Evolutionary conservation across 2,329 filamentous ascomycete species (phyloP), one percentile per base, ranked within the genome.

Genomic region (Podosphaera aphanis): DNA sequence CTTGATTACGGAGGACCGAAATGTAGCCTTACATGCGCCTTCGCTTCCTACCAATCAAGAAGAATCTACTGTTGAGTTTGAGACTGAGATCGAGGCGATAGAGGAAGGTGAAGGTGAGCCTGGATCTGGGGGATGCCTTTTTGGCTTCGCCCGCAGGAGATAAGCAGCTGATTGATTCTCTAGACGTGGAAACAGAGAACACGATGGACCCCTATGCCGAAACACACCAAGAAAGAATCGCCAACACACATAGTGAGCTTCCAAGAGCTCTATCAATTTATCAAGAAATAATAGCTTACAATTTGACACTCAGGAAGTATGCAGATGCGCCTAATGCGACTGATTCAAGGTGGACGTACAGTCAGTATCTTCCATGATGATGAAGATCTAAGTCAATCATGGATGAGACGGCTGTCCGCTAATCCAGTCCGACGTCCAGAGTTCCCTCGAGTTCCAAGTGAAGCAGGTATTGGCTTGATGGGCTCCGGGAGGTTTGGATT

Each of bases 401-500:
- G 11, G 29, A 13, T 11, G 29, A 33, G 29, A 33, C 29, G 11
- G 29, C 29, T 33, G 11, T 33, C 29, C 15, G 29, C 10, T 3
- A n/a, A 33, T n/a, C 15, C 29, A 13, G 29, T 33, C 13, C 5
- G 29, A 33, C 29, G 29, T 33, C 11, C 29, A 33, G 11, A 33
- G 39, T 86, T 86, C 49, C 83, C 86, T n/a, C 81, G 81, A 54
- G 75, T 93, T 0, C 88, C 88, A 0, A 93, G 79, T 55, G 74
- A 81, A 10, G 69, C 74, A 50, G 88, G 90, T 6, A 67, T 62
- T 43, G 73, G 79, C 53, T 64, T 95, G 49, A 93, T 95, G 85
- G 68, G 74, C 35, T 79, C 77, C 25, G 88, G 88, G 1, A 67
- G 66, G 2, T 95, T 94, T 62, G 88, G 88, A 29, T 67, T 68